Evolutionary conservation across 345 rosid species (phyloP).

Genomic region (Salix exigua): DNA sequence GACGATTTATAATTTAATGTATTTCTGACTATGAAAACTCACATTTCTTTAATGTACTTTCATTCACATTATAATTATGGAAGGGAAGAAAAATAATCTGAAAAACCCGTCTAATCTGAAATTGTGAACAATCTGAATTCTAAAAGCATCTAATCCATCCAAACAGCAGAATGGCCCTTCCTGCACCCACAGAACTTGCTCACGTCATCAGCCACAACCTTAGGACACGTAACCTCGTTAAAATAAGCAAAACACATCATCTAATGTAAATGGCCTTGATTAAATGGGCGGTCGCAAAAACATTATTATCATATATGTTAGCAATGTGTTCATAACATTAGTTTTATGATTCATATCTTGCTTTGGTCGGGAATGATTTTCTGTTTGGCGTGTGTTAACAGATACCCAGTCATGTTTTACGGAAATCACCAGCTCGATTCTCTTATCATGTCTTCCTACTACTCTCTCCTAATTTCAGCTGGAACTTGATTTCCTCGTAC

Average conservation of each 20-base stretch:
- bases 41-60: no score
- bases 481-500: not conserved
- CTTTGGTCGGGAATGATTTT: not conserved
- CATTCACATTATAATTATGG: not conserved
- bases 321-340: not conserved
- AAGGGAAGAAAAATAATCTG: not conserved
- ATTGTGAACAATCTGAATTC: no score
- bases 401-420: no score
- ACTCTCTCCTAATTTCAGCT: not conserved
- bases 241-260: no score
- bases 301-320: not conserved
- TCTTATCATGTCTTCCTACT: not conserved
- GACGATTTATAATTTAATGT: not conserved
- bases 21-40: not conserved
- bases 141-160: no score
- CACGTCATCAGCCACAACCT: not conserved
- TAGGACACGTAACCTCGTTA: not conserved
- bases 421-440: no score
- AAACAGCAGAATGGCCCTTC: not conserved
- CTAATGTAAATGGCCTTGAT: constrained; percentile 1
- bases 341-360: not conserved
- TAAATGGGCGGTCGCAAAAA: constrained; percentile 7
- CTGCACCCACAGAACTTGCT: not conserved
- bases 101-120: not conserved
- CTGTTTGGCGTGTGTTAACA: not conserved